Percentiles rank a stretch among this genome's conserved stretches.
Evolutionary conservation across 1,284 basidiomycete genomes (phyloP).

Genomic region (Kwoniella shivajii): DNA sequence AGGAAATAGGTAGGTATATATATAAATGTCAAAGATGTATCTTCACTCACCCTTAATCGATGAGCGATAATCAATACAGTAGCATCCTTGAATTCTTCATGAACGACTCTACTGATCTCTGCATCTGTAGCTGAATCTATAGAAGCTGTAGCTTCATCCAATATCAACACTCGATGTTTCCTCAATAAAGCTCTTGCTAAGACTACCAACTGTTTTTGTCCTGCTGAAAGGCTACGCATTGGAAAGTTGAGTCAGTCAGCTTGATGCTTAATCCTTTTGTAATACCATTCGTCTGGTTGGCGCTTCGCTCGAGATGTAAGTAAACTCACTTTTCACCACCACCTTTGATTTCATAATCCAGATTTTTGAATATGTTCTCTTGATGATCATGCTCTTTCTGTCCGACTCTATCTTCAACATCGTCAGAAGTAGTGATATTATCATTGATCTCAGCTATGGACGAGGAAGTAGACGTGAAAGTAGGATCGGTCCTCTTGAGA

Average conservation of each 20-base stretch:
- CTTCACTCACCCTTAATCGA: slow-evolving; percentile 43
- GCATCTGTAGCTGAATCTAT: slow-evolving; percentile 54
- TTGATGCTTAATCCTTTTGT: neutral
- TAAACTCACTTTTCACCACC: slow-evolving; percentile 40
- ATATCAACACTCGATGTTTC: slow-evolving; percentile 54
- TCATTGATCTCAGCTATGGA: neutral
- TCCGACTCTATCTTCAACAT: neutral
- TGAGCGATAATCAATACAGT: slow-evolving; percentile 56
- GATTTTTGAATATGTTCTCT: slow-evolving; percentile 33
- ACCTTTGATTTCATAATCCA: slow-evolving; percentile 40
- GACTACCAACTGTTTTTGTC: slow-evolving; percentile 60
- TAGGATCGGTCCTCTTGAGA: slow-evolving; percentile 14
- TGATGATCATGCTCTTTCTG: slow-evolving; percentile 1
- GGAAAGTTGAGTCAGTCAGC: neutral
- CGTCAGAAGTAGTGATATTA: neutral
- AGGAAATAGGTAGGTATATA: too few relatives aligned
- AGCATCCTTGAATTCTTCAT: slow-evolving; percentile 48
- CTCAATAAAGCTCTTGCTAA: slow-evolving; percentile 59
- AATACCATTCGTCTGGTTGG: too few relatives aligned
- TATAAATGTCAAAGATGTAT: neutral
- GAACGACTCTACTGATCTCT: slow-evolving; percentile 52
- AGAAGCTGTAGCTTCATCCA: slow-evolving; percentile 59
- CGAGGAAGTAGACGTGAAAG: slow-evolving; percentile 2
- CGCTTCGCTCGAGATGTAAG: too few relatives aligned
- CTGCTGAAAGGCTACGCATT: slow-evolving; percentile 60